Conservation (phyloP, 106 monocot species). For the Iris macrosiphon region DNA sequence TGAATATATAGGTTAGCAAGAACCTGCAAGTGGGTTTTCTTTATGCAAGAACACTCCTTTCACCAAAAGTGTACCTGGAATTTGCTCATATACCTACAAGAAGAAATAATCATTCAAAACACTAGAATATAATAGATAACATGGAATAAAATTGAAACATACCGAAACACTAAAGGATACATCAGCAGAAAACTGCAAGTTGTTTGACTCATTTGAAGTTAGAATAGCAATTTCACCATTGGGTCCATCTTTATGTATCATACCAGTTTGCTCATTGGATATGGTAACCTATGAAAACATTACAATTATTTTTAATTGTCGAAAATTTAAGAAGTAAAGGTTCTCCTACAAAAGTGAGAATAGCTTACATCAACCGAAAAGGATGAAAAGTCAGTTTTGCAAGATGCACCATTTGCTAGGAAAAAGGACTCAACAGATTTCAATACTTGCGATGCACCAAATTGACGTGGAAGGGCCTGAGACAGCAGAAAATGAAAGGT, state of each 20-base stretch:
- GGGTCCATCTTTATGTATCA: not conserved
- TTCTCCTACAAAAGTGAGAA: not conserved
- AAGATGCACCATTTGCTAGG: constrained; percentile 30
- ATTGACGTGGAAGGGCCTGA: constrained; percentile 58
- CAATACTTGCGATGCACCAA: constrained; percentile 63
- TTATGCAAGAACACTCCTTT: constrained; percentile 18
- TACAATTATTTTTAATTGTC: not conserved
- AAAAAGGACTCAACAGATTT: constrained; percentile 75
- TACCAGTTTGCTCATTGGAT: constrained; percentile 20
- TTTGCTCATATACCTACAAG: constrained; percentile 88
- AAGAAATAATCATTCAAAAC: not conserved
- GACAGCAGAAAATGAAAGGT: constrained; percentile 10
- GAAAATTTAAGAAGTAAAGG: not conserved
- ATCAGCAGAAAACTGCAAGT: constrained; percentile 2
- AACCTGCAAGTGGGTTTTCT: constrained; percentile 47
- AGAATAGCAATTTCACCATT: constrained; percentile 1
- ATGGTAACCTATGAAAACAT: constrained; percentile 32
- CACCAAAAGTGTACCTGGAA: constrained; percentile 78
- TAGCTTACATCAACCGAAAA: constrained; percentile 61
- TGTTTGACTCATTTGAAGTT: constrained; percentile 1
- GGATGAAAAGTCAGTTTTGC: constrained; percentile 45
- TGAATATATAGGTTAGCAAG: not conserved
- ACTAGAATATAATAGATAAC: not conserved
- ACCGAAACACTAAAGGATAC: constrained; percentile 44
- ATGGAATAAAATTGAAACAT: constrained; percentile 7